Percentiles rank a stretch among this genome's conserved stretches.
These are phyloP conservation scores for Verticillium isaacii DNA, from an alignment of 2,329 filamentous ascomycete species.

Conservation along the genomic window DNA sequence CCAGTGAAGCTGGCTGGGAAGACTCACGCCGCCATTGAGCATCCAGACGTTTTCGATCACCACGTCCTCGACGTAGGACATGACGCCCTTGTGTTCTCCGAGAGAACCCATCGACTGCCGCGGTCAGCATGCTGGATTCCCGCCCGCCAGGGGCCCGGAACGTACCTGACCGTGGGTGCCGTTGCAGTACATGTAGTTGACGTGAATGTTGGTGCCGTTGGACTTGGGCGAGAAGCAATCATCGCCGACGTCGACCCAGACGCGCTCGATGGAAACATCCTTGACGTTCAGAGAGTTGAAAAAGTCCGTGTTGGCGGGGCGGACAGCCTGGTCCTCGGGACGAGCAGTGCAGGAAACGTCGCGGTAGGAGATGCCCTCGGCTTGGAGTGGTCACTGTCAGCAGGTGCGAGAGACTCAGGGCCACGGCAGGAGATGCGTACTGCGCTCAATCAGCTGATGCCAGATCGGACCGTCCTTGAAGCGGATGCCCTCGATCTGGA, in stretches of 20 bases:
- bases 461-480: conserved; percentile 59
- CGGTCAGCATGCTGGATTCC: background rate
- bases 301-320: conserved; percentile 59
- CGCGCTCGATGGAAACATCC: conserved; percentile 10
- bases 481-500: conserved; percentile 52
- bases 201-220: conserved; percentile 53
- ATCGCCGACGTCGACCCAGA: conserved; percentile 55
- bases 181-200: conserved; percentile 56
- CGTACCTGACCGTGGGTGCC: conserved; percentile 46
- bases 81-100: conserved; percentile 51
- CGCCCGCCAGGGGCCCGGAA: too few species aligned
- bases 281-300: conserved; percentile 14
- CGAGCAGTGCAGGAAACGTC: conserved; percentile 48
- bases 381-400: conserved; percentile 7
- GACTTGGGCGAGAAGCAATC: conserved; percentile 62
- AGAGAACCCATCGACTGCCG: conserved; percentile 52
- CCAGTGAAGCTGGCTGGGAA: background rate
- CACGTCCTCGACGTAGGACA: conserved; percentile 30
- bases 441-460: conserved; percentile 56
- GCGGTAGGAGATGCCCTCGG: conserved; percentile 46
- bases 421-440: conserved; percentile 23
- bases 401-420: background rate
- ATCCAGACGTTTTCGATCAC: conserved; percentile 53
- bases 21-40: conserved; percentile 28
- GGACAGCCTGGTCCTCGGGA: conserved; percentile 52